phyloP scores from a whole-genome alignment of 345 rosid genomes.

The Populus euphratica region DNA sequence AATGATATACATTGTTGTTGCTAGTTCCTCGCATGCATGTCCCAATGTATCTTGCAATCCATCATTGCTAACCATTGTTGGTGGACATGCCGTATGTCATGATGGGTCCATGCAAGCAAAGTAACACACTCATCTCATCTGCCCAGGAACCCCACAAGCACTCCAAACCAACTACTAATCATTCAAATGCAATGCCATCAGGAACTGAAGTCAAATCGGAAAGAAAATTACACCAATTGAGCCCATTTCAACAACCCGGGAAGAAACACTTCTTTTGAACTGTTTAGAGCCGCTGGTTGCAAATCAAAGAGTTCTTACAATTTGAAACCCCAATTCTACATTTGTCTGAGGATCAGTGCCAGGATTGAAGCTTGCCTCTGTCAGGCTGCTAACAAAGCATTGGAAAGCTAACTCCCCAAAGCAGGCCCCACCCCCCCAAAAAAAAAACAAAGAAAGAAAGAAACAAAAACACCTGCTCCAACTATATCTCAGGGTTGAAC shows the following conservation, averaged over 20 bases:
- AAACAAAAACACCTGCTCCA: conserved; percentile 22
- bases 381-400: conserved; percentile 12
- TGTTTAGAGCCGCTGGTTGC: conserved; percentile 22
- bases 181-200: background rate
- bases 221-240: background rate
- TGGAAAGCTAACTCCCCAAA: conserved; percentile 25
- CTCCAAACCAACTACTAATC: background rate
- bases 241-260: background rate
- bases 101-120: background rate
- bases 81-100: background rate
- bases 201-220: background rate
- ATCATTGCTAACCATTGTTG: background rate
- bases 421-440: background rate
- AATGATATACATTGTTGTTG: background rate
- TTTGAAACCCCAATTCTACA: conserved; percentile 34
- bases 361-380: conserved; percentile 11
- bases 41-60: background rate
- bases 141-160: background rate
- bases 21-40: background rate
- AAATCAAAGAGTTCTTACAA: conserved; percentile 32
- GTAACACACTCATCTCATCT: background rate
- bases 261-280: background rate
- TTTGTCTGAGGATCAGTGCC: conserved; percentile 18
- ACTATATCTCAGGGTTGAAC: conserved; percentile 33
- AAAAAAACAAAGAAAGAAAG: no score